A percentile compares a stretch with the other conserved stretches of the same genome.
Evolutionary conservation across 768 basidiomycete genomes (phyloP).

Genomic region (Amanita polypyramis): DNA sequence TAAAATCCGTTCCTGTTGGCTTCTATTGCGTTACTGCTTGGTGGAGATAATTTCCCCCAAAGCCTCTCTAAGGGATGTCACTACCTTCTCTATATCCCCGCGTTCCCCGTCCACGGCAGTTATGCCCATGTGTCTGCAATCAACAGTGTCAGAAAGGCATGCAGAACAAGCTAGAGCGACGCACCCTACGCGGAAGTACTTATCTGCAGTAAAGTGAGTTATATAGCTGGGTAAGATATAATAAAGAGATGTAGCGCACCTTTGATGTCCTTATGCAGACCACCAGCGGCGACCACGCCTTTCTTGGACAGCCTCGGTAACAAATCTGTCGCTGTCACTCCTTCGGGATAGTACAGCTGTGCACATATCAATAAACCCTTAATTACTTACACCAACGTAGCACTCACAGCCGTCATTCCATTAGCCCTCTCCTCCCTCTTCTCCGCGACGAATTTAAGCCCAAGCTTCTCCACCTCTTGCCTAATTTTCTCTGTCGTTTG

Average conservation of each 20-base stretch:
- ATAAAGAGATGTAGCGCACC: slow-evolving; percentile 28
- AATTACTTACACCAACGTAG: background rate
- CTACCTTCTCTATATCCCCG: slow-evolving; percentile 67
- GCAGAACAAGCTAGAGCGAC: slow-evolving; percentile 13
- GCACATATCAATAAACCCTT: slow-evolving; percentile 3
- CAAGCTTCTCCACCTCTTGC: slow-evolving; percentile 50
- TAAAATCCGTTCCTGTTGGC: background rate
- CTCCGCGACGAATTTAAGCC: slow-evolving; percentile 64
- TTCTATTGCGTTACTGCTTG: background rate
- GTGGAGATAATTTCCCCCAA: slow-evolving; percentile 28
- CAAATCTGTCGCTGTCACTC: slow-evolving; percentile 66
- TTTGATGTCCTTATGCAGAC: slow-evolving; percentile 77
- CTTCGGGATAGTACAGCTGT: slow-evolving; percentile 78
- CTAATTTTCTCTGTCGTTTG: slow-evolving; percentile 62
- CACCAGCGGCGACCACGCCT: slow-evolving; percentile 78
- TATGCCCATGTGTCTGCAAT: slow-evolving; percentile 78
- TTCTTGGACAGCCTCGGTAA: slow-evolving; percentile 62
- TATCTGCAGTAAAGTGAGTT: slow-evolving; percentile 32
- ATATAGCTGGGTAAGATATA: background rate
- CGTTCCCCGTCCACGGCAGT: slow-evolving; percentile 63
- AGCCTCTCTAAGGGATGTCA: slow-evolving; percentile 52
- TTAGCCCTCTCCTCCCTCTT: slow-evolving; percentile 63
- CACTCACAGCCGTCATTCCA: slow-evolving; percentile 83
- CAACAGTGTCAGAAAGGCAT: slow-evolving; percentile 4
- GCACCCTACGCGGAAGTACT: slow-evolving; percentile 86